Percentiles rank a stretch among this genome's conserved stretches.
phyloP scores from a whole-genome alignment of 208 protist genomes.

The Baffinella frigidus region DNA sequence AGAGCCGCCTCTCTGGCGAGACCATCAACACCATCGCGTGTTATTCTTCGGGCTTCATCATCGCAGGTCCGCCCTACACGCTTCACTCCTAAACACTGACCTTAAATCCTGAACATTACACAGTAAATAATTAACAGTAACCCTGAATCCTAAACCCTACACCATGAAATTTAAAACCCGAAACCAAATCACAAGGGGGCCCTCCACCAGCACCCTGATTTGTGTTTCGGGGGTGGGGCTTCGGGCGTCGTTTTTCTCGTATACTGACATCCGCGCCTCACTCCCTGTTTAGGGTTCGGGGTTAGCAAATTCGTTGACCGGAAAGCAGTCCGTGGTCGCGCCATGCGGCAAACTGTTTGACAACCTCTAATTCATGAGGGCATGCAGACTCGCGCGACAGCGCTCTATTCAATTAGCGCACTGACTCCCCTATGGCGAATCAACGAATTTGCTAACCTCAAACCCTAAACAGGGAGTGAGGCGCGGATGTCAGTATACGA shows the following conservation, averaged over 20 bases:
- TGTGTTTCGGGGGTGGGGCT: too few species aligned
- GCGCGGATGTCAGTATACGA: conserved; percentile 32
- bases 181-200: too few species aligned
- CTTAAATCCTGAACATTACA: not conserved
- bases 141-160: not conserved
- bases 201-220: too few species aligned
- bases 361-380: not conserved
- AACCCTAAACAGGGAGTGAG: too few species aligned
- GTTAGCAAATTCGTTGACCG: not conserved
- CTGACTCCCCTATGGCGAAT: not conserved
- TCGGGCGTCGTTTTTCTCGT: conserved; percentile 37
- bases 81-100: not conserved
- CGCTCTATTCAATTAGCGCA: not conserved
- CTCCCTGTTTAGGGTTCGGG: too few species aligned
- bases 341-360: not conserved
- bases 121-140: not conserved
- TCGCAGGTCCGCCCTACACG: not conserved
- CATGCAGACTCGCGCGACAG: not conserved
- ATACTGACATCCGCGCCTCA: conserved; percentile 23
- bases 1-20: too few species aligned
- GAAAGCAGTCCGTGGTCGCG: not conserved
- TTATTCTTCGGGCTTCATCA: not conserved
- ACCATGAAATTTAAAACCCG: too few species aligned
- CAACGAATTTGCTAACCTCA: not conserved
- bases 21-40: not conserved